Base-by-base conservation (phyloP, 805 yeast genomes). In the Candida dajiaensis region DNA sequence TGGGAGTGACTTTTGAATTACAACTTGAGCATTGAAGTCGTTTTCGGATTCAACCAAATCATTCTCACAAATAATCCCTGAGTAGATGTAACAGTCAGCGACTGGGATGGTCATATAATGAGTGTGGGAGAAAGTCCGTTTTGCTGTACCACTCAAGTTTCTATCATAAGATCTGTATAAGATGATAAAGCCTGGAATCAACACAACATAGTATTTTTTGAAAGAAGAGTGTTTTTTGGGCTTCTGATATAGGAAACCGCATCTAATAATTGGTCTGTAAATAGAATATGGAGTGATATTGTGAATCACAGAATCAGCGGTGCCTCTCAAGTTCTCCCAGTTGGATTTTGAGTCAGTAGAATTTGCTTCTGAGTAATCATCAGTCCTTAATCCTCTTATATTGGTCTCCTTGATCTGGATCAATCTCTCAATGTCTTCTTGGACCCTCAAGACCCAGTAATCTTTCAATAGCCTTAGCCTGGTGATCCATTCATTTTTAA, bases 191-290 rank as follows among this genome's bases (percentile, higher is more conserved):
- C 92, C 90, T 1, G 94, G 89, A 40, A 85, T 75, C 15, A 89
- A 68, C 1, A 87, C 71, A 9, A 78, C 86, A 61, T 70, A 83
- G 54, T 67, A 78, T 49, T 76, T 77, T 40, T 64, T 67, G 65
- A 90, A 92, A 31, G 77, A 71, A 1, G 87, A 65, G 58, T 84
- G 89, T 58, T 81, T 86, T 48, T 76, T 78, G 3, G 78, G 72
- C 56, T 89, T 90, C 52, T 80, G 80, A 58, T 76, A 89, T 22
- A 92, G 61, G 28, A 70, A 63, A 0, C 97, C 97, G 49, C 80
- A 74, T 66, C 72, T 72, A 20, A 83, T 66, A 3, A 90, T 65
- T 11, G 83, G 73, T 15, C 80, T 76, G 22, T 80, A 73, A 64
- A 83, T 70, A 0, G 92, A 72, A 43, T 79, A 61, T 4, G 81